Conservation (phyloP, 768 basidiomycete genomes). For the Holtermannia corniformis region DNA sequence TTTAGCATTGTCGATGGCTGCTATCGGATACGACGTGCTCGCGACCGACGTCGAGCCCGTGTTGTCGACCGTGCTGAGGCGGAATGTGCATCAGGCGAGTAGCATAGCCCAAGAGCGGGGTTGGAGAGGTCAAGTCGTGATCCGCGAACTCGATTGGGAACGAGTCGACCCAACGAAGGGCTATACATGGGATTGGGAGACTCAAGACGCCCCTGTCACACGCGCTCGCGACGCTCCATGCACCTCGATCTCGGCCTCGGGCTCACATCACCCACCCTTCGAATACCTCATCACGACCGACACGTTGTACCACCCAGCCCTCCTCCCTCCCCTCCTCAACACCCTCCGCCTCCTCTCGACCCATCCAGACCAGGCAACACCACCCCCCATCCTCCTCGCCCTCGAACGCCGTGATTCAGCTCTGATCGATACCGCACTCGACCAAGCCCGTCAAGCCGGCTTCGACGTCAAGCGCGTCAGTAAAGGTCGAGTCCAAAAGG, state of each 20-base stretch:
- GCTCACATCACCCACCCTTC: conserved; percentile 48
- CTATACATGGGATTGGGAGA: neutral
- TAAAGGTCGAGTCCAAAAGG: conserved; percentile 52
- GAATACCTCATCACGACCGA: conserved; percentile 76
- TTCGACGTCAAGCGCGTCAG: conserved; percentile 56
- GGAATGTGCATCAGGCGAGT: conserved; percentile 50
- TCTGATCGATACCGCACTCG: conserved; percentile 54
- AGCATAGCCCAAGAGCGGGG: no score
- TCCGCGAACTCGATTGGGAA: conserved; percentile 12
- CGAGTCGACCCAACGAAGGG: neutral
- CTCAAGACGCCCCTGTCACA: neutral
- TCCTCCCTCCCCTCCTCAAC: conserved; percentile 60
- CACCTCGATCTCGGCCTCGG: neutral
- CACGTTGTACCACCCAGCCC: conserved; percentile 59
- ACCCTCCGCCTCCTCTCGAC: conserved; percentile 53
- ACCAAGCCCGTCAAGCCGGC: conserved; percentile 49
- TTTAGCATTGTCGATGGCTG: conserved; percentile 59
- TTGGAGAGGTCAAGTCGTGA: neutral
- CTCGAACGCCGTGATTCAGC: conserved; percentile 68
- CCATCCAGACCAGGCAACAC: conserved; percentile 7
- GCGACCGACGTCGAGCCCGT: conserved; percentile 65
- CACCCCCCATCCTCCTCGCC: conserved; percentile 54
- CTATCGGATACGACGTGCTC: conserved; percentile 65
- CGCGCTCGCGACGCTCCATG: neutral
- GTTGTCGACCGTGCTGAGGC: conserved; percentile 53